These are phyloP conservation scores for Apiospora koreana DNA, from an alignment of 2,329 filamentous ascomycete genomes.

Conservation along the genomic window DNA sequence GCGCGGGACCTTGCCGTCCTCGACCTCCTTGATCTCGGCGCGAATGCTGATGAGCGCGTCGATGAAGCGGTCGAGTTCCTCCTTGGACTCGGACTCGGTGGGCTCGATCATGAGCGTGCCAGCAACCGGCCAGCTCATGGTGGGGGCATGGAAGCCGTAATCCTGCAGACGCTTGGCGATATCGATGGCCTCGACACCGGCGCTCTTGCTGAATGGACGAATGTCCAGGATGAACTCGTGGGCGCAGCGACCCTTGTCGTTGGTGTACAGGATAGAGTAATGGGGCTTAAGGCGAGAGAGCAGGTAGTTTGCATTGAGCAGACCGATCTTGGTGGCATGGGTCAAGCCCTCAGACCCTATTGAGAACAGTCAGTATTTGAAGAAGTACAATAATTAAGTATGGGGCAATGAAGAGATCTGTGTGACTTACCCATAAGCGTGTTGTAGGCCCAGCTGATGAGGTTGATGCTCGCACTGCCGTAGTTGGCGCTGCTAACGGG, in stretches of 20 bases:
- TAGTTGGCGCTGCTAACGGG: constrained; percentile 81
- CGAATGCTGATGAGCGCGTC: constrained; percentile 87
- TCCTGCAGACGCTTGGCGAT: constrained; percentile 96
- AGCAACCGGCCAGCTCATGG: constrained; percentile 94
- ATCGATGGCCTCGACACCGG: constrained; percentile 88
- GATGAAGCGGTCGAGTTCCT: constrained; percentile 90
- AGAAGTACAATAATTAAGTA: background rate
- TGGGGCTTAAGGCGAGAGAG: constrained; percentile 82
- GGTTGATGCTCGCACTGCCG: constrained; percentile 88
- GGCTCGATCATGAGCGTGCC: constrained; percentile 99
- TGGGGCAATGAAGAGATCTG: background rate
- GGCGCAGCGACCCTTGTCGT: constrained; percentile 82
- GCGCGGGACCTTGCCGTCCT: constrained; percentile 74
- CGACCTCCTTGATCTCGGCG: constrained; percentile 79
- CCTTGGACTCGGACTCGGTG: constrained; percentile 89
- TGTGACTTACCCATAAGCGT: constrained; percentile 76
- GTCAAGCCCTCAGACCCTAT: constrained; percentile 70
- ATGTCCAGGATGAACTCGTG: constrained; percentile 97
- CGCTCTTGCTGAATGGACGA: constrained; percentile 78
- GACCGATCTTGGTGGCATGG: constrained; percentile 85
- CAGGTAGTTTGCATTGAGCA: constrained; percentile 98
- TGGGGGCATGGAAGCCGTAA: constrained; percentile 95
- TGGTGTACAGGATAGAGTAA: constrained; percentile 93
- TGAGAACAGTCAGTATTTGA: constrained; percentile 16
- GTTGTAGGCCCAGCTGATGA: constrained; percentile 95